phyloP scores from a whole-genome alignment of 2,329 filamentous ascomycete species.

The Exutisphaerella laricina region DNA sequence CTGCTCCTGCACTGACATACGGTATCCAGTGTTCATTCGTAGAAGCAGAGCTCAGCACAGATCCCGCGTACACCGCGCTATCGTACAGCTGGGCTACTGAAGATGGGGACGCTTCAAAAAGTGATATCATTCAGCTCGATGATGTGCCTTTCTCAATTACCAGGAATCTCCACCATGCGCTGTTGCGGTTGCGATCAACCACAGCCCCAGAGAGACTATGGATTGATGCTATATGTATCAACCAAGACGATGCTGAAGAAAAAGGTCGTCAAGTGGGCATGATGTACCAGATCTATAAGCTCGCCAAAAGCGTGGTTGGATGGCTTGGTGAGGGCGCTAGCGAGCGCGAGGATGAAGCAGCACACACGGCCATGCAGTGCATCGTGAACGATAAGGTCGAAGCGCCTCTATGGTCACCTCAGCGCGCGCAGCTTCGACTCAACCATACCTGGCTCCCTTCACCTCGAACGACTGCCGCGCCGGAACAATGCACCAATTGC shows the following conservation, averaged over 20 bases:
- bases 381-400: not conserved
- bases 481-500: not conserved
- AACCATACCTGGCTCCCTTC: not conserved
- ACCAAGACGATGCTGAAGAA: not conserved
- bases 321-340: not conserved
- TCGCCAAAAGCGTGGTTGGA: not conserved
- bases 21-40: not conserved
- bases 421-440: not conserved
- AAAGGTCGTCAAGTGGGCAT: not conserved
- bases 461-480: not conserved
- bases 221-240: not conserved
- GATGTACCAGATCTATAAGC: not conserved
- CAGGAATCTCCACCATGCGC: not conserved
- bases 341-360: constrained; percentile 1
- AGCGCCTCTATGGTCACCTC: not conserved
- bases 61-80: not conserved
- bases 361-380: not conserved
- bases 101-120: not conserved
- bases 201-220: not conserved
- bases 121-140: not conserved
- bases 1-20: no score
- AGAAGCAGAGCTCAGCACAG: not conserved
- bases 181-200: not conserved
- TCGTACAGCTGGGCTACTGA: not conserved
- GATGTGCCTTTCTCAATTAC: not conserved